Conservation (phyloP, 305 asterid genomes). For the Fraxinus platypoda region DNA sequence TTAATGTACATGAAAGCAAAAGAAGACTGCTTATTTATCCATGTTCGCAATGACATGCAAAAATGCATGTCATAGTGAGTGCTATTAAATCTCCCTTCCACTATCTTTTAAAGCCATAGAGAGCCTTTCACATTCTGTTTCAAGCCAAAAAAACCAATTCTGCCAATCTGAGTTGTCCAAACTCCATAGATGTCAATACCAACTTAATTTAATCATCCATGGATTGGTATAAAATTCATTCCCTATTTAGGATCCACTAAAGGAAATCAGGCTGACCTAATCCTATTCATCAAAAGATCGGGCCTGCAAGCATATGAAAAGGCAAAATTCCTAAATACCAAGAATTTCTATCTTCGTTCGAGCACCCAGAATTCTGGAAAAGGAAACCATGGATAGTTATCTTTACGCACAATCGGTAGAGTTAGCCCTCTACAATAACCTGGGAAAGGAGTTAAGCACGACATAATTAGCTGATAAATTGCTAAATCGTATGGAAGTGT, state of each 20-base stretch:
- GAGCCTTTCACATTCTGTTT: background rate
- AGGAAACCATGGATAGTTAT: background rate
- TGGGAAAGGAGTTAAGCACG: background rate
- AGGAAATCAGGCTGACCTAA: background rate
- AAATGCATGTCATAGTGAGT: background rate
- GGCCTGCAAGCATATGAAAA: background rate
- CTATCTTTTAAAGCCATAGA: background rate
- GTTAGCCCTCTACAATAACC: background rate
- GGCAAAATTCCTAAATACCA: background rate
- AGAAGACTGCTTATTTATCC: background rate
- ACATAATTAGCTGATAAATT: background rate
- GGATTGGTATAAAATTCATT: background rate
- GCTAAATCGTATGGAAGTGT: slow-evolving; percentile 7
- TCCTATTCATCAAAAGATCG: background rate
- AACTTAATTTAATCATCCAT: background rate
- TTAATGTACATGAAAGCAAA: background rate
- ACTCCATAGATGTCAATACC: background rate
- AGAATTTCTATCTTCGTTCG: background rate
- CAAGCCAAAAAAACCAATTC: background rate
- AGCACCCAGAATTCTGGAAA: background rate
- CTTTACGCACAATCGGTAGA: background rate
- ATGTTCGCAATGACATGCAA: background rate
- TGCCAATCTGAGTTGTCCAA: background rate
- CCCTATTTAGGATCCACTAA: background rate
- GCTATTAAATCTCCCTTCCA: background rate